These are phyloP conservation scores for Suillus subluteus DNA, from an alignment of 768 basidiomycete genomes.

Conservation along the genomic window DNA sequence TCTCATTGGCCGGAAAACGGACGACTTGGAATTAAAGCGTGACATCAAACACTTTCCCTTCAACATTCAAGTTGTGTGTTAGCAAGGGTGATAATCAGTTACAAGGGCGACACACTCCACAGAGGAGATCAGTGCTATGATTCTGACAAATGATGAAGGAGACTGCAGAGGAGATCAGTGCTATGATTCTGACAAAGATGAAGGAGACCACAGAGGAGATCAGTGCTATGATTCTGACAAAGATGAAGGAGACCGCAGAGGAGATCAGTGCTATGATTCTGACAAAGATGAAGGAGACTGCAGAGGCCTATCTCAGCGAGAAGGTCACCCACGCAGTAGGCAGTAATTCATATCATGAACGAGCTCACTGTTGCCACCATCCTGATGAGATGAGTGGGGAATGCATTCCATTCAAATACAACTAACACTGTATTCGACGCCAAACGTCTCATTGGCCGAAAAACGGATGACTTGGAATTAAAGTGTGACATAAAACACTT, in stretches of 20 bases:
- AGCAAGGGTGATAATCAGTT: conserved; percentile 79
- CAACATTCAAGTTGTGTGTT: conserved; percentile 53
- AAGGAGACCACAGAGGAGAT: conserved; percentile 62
- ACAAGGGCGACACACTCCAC: conserved; percentile 67
- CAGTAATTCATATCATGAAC: too few species aligned
- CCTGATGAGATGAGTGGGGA: too few species aligned
- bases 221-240: too few species aligned
- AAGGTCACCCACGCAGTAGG: conserved; percentile 95
- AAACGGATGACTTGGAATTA: too few species aligned
- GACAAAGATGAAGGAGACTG: conserved; percentile 98
- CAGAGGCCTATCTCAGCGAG: conserved; percentile 95
- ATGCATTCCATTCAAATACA: too few species aligned
- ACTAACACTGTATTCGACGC: too few species aligned
- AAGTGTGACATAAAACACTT: too few species aligned
- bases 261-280: conserved; percentile 97
- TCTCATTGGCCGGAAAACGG: conserved; percentile 85
- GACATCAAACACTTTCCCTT: conserved; percentile 91
- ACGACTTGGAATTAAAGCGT: conserved; percentile 78
- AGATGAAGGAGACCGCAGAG: conserved; percentile 47
- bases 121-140: too few species aligned
- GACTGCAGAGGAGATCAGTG: conserved; percentile 82
- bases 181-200: conserved; percentile 97
- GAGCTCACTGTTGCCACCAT: too few species aligned
- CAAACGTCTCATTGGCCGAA: too few species aligned
- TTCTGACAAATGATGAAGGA: too few species aligned